Evolutionary conservation across 2,329 filamentous ascomycete genomes (phyloP), one percentile per base, ranked within the genome.

Genomic region (Aspergillus sp.): DNA sequence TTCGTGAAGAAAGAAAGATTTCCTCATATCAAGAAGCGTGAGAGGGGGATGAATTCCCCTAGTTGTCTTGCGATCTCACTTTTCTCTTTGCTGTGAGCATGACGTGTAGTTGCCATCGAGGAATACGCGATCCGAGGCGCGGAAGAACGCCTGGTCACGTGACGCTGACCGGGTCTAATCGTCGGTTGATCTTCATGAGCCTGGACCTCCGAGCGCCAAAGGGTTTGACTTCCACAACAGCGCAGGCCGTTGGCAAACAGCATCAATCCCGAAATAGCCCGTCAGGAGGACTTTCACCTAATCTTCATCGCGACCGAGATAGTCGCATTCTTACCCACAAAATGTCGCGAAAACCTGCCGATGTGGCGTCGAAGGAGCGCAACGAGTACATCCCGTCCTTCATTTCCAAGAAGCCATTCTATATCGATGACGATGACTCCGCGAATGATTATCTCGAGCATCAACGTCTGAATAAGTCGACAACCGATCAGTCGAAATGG

Each of bases 341-440:
- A 62, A 71, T 59, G 60, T 78, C 77, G 26, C 73, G 81, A 64
- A 84, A 83, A 67, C 82, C 82, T 16, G 77, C 76, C 50, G 82
- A 84, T 64, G 78, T 81, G 55, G 81, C 83, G 68, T 81, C 71
- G 63, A 96, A 96, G 75, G 92, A 96, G 77, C 92, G 95, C 77
- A 99, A 99, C 84, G 88, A 97, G 76, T 99, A 99, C 82, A 99
- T 99, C 71, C 95, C 95, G 6, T 88, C 91, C 56, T 99, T 97
- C 83, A 99, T 99, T 80, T 93, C 92, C 69, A 97, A 96, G 77
- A 93, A 96, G 68, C 95, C 95, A 4, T 99, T 99, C 79, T 99
- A 98, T 77, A 88, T 96, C 56, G 87, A 85, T 68, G 91, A 92
- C 72, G 88, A 89, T 65, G 86, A 89, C 61, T 84, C 90, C 62